Percentiles rank a stretch among this genome's conserved stretches.
These are phyloP conservation scores for Diaporthe capsici DNA, from an alignment of 2,329 filamentous ascomycete species.

Conservation along the genomic window DNA sequence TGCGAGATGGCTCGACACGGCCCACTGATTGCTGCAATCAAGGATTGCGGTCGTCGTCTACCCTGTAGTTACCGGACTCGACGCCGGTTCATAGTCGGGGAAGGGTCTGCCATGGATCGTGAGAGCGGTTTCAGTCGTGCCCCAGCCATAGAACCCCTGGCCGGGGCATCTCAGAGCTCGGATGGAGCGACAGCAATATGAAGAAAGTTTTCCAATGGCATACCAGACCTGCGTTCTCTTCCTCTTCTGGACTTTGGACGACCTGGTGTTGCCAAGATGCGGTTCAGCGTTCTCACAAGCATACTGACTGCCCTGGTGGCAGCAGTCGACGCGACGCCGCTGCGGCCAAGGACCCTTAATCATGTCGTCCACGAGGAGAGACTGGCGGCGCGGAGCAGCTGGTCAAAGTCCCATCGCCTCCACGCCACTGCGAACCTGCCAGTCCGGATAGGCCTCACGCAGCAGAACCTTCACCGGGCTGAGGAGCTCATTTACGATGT, in stretches of 20 bases:
- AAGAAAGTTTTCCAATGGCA: slow-evolving; percentile 24
- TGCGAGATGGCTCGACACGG: slow-evolving; percentile 20
- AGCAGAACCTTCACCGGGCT: slow-evolving; percentile 61
- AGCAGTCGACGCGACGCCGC: slow-evolving; percentile 46
- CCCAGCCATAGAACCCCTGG: slow-evolving; percentile 14
- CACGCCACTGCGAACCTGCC: slow-evolving; percentile 49
- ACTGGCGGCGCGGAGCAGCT: slow-evolving; percentile 44
- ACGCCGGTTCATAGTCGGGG: slow-evolving; percentile 7
- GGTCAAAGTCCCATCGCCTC: slow-evolving; percentile 45
- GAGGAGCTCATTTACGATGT: slow-evolving; percentile 60
- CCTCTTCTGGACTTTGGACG: slow-evolving; percentile 27
- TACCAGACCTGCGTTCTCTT: not conserved
- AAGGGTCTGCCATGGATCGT: slow-evolving; percentile 15
- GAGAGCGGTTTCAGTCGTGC: slow-evolving; percentile 37
- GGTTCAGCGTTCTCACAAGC: slow-evolving; percentile 43
- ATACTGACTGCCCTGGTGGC: slow-evolving; percentile 50
- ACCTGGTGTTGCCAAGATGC: slow-evolving; percentile 44
- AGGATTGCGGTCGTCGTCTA: not conserved
- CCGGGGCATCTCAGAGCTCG: slow-evolving; percentile 9
- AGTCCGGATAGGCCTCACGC: slow-evolving; percentile 59
- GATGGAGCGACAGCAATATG: slow-evolving; percentile 37
- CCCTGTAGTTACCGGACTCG: not conserved
- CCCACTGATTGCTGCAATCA: not conserved
- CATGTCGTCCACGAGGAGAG: slow-evolving; percentile 53
- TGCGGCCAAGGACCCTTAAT: slow-evolving; percentile 29